Base-by-base conservation (phyloP, 2,329 filamentous ascomycete species). In the Ustilaginoidea virens region DNA sequence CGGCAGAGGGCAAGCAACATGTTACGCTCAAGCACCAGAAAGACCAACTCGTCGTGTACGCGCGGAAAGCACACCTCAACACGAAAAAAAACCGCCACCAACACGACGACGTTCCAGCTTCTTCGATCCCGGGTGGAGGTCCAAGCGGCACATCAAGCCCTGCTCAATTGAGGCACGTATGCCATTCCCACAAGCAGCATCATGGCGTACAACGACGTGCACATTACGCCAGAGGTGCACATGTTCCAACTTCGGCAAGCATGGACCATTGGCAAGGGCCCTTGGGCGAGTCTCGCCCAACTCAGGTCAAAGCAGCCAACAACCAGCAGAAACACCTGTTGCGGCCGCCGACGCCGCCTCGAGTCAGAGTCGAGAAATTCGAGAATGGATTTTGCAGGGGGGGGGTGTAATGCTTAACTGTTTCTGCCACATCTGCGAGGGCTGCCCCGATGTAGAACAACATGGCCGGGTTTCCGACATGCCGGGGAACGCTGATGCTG, bases 341-440 rank as follows among this genome's bases (percentile, higher is more conserved):
- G 11, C 20, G 20, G 7, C n/a, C n/a, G n/a, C n/a, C 7, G 8
- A 5, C 19, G 14, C 18, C 7, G 23, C 19, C 12, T 15, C 27
- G 18, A 11, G 5, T 12, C 7, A 28, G n/a, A n/a, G n/a, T n/a
- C n/a, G 16, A n/a, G n/a, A 19, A n/a, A 27, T 16, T 18, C 15
- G 17, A 27, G 13, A 27, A 17, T 18, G 25, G 14, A 5, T 21
- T 12, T 16, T 9, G 17, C 17, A 9, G 15, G 17, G n/a, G 27
- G 17, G n/a, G 17, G 19, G 7, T 13, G 18, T 19, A n/a, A 14
- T n/a, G 18, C 27, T 14, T 14, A n/a, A 29, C 27, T 11, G 27
- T 29, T 29, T 29, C 27, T 23, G 19, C 27, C 11, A 17, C 14
- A 17, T 29, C 27, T 23, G 12, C 20, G 8, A 29, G 4, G 12